These are phyloP conservation scores for Heliamphora pulchella DNA, from an alignment of 179 eudicot species.

Conservation along the genomic window DNA sequence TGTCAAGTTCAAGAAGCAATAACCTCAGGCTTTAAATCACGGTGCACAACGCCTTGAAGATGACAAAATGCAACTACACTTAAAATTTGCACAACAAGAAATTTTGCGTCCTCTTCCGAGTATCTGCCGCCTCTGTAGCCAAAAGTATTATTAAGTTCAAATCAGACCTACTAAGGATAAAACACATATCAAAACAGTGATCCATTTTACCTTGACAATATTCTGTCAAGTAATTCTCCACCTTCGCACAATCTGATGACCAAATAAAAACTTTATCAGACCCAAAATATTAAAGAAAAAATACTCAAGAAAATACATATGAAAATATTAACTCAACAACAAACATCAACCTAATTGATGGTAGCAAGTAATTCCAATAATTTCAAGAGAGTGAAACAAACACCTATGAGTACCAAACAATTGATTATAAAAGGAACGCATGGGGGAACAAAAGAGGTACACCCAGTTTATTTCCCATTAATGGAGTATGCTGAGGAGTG, in stretches of 20 bases:
- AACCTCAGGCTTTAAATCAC: conserved; percentile 85
- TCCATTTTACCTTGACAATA: conserved; percentile 61
- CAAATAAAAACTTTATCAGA: conserved; percentile 7
- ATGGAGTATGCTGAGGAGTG: too few relatives aligned
- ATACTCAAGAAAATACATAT: neutral
- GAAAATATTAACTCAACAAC: neutral
- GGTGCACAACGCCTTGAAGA: conserved; percentile 90
- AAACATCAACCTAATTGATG: neutral
- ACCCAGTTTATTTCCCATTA: too few relatives aligned
- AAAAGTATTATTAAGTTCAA: neutral
- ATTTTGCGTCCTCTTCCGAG: conserved; percentile 81
- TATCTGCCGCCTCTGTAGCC: conserved; percentile 74
- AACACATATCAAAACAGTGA: neutral
- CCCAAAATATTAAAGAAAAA: neutral
- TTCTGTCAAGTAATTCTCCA: conserved; percentile 84
- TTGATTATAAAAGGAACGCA: neutral
- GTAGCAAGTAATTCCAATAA: neutral
- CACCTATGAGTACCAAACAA: neutral
- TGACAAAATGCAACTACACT: conserved; percentile 81
- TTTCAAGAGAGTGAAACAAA: neutral
- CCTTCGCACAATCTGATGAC: conserved; percentile 83
- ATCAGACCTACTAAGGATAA: neutral
- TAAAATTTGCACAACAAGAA: conserved; percentile 60
- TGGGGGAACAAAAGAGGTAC: neutral
- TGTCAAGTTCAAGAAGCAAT: conserved; percentile 17